phyloP scores from a whole-genome alignment of 2,329 filamentous ascomycete genomes.

The Cladosporium sp. region DNA sequence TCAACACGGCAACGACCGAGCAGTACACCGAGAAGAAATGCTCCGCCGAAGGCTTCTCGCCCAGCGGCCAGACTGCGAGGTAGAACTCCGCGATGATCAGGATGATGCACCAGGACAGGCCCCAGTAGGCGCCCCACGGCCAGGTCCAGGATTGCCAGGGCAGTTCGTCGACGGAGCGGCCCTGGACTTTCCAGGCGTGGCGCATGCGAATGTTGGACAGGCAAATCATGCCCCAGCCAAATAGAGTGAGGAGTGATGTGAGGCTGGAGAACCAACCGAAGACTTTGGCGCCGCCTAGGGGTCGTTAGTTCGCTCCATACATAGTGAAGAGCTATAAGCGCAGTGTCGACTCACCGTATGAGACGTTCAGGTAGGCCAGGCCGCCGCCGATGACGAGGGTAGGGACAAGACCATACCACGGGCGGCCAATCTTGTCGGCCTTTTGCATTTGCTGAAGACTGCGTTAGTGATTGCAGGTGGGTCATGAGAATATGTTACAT shows the following conservation, averaged over 20 bases:
- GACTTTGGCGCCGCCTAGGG: constrained; percentile 37
- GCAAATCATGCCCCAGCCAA: constrained; percentile 70
- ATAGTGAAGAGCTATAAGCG: too few species aligned
- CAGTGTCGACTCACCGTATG: not conserved
- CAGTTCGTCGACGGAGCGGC: constrained; percentile 51
- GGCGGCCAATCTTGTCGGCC: constrained; percentile 36
- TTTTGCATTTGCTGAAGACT: not conserved
- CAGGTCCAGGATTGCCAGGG: constrained; percentile 47
- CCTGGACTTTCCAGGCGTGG: constrained; percentile 59
- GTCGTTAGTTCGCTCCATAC: not conserved
- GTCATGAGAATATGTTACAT: constrained; percentile 27
- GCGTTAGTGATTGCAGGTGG: constrained; percentile 40
- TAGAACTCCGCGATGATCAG: constrained; percentile 52
- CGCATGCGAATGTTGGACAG: constrained; percentile 71
- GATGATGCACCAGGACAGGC: constrained; percentile 46
- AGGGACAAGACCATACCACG: constrained; percentile 35
- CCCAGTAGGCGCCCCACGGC: constrained; percentile 48
- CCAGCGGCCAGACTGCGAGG: constrained; percentile 48
- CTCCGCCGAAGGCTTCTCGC: constrained; percentile 35
- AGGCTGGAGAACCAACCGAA: constrained; percentile 70
- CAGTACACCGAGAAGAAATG: constrained; percentile 52
- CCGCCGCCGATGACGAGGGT: constrained; percentile 24
- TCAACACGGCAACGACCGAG: constrained; percentile 45
- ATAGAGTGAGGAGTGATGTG: constrained; percentile 70
- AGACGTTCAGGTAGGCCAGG: constrained; percentile 4